Conservation (phyloP, 108 stramenopile genomes). For the Skeletonema marinoi region DNA sequence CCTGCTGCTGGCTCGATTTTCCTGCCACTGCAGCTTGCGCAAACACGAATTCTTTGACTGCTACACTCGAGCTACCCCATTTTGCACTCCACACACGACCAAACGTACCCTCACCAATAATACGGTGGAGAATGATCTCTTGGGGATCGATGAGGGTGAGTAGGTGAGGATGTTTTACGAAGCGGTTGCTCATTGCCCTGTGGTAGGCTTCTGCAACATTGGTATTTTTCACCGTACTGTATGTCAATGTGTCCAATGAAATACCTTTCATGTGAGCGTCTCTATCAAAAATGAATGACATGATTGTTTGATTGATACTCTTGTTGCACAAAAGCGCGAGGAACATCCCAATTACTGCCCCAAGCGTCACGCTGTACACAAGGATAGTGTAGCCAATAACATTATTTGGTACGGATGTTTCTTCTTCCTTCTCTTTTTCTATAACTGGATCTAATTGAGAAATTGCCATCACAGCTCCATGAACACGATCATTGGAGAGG, state of each 20-base stretch:
- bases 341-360: conserved; percentile 81
- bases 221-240: conserved; percentile 71
- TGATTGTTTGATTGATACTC: conserved; percentile 61
- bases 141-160: conserved; percentile 94
- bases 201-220: conserved; percentile 83
- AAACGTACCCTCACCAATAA: conserved; percentile 97
- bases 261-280: conserved; percentile 74
- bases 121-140: conserved; percentile 94
- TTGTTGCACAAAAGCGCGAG: conserved; percentile 79
- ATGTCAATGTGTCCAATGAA: conserved; percentile 85
- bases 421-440: conserved; percentile 28
- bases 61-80: conserved; percentile 93
- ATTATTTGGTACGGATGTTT: conserved; percentile 11
- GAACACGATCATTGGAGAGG: conserved; percentile 65
- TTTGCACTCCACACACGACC: conserved; percentile 97
- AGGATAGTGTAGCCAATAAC: conserved; percentile 76
- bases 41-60: conserved; percentile 98
- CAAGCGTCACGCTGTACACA: conserved; percentile 76
- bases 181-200: conserved; percentile 88
- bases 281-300: conserved; percentile 59
- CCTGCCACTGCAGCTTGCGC: conserved; percentile 98
- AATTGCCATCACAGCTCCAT: conserved; percentile 87
- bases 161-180: conserved; percentile 87
- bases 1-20: conserved; percentile 91
- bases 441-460: conserved; percentile 72